Evolutionary conservation across 139 green algal genomes (phyloP).

Genomic region (Tetraselmis chui): DNA sequence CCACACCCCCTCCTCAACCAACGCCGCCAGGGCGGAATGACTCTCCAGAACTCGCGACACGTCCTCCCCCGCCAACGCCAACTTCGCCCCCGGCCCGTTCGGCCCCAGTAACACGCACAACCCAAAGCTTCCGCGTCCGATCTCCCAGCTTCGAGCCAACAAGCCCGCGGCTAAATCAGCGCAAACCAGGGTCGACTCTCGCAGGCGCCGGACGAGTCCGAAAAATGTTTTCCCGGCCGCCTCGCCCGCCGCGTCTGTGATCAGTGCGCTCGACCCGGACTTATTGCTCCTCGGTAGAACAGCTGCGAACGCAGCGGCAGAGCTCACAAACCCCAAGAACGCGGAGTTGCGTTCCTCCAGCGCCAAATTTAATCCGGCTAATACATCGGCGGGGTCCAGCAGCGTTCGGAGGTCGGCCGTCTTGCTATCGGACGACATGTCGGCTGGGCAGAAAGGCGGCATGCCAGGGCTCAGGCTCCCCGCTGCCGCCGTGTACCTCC

Average conservation of each 20-base stretch:
- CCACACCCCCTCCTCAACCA: background rate
- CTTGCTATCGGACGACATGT: background rate
- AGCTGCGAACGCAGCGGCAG: background rate
- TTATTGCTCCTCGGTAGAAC: background rate
- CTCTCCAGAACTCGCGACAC: background rate
- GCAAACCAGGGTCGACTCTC: background rate
- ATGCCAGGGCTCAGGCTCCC: background rate
- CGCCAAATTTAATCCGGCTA: background rate
- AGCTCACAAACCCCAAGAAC: background rate
- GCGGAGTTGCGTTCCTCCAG: background rate
- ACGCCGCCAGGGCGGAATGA: background rate
- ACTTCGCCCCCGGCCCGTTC: background rate
- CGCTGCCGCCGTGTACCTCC: background rate
- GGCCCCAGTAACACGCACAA: background rate
- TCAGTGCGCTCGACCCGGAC: background rate
- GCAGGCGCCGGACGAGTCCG: background rate
- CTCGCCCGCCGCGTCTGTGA: background rate
- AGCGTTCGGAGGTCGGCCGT: background rate
- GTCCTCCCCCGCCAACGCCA: background rate
- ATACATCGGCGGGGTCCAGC: background rate
- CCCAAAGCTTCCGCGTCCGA: background rate
- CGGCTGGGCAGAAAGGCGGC: background rate
- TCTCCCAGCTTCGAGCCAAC: background rate
- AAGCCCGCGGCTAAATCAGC: background rate
- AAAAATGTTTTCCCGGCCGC: background rate